A percentile compares a stretch with the other conserved stretches of the same genome.
These are phyloP conservation scores for Vigna unguiculata DNA, from an alignment of 306 rosid genomes.

Conservation along the genomic window DNA sequence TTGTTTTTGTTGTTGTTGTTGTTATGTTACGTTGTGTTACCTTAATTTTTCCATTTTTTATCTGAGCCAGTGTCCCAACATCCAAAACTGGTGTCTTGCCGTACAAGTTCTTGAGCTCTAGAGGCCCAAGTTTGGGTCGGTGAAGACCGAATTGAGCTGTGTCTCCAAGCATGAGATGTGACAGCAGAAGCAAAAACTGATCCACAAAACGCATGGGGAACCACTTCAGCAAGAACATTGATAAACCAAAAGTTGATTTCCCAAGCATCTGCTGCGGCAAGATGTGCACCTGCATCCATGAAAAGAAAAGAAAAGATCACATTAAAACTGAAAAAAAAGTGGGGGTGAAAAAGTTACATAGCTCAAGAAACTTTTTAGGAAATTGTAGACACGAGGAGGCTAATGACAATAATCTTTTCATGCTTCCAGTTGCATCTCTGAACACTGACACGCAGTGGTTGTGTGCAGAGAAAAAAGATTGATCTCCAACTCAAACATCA, in stretches of 20 bases:
- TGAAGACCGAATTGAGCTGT: conserved; percentile 73
- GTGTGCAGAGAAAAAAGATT: conserved; percentile 47
- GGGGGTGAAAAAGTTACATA: background rate
- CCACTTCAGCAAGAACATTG: conserved; percentile 89
- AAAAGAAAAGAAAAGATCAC: background rate
- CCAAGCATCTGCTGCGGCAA: conserved; percentile 94
- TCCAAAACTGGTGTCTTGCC: conserved; percentile 97
- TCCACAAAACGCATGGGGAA: conserved; percentile 82
- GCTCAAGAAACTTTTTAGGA: conserved; percentile 46
- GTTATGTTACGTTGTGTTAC: conserved; percentile 53
- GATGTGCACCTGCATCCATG: conserved; percentile 75
- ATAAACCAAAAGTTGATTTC: conserved; percentile 93
- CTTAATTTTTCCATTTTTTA: conserved; percentile 84
- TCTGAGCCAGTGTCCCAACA: conserved; percentile 83
- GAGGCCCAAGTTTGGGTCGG: conserved; percentile 88
- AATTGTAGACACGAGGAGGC: conserved; percentile 43
- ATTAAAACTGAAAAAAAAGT: background rate
- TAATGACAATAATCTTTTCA: conserved; percentile 44
- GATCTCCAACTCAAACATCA: conserved; percentile 33
- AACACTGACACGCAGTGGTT: conserved; percentile 42
- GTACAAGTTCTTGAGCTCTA: conserved; percentile 72
- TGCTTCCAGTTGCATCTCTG: conserved; percentile 45
- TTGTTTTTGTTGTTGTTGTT: too few relatives aligned
- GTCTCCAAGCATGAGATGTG: conserved; percentile 89
- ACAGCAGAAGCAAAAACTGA: conserved; percentile 72